A percentile compares a stretch with the other conserved stretches of the same genome.
These are phyloP conservation scores for Aurifilum marmelostoma DNA, from an alignment of 2,329 filamentous ascomycete genomes.

Conservation along the genomic window DNA sequence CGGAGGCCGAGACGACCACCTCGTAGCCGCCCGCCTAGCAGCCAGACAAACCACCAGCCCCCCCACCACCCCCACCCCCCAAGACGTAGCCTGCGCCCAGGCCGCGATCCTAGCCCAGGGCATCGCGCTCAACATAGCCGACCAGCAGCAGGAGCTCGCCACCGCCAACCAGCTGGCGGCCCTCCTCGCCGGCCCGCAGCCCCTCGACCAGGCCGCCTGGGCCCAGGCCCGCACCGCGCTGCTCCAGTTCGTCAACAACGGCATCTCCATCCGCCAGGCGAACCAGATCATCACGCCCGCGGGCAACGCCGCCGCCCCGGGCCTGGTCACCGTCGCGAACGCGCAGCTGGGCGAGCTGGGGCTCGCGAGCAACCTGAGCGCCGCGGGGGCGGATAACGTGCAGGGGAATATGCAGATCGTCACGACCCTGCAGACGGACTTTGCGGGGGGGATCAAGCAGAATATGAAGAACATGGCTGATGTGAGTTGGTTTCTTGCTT, in stretches of 20 bases:
- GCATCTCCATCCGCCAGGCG: slow-evolving; percentile 32
- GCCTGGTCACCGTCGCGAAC: slow-evolving; percentile 30
- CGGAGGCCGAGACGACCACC: not conserved
- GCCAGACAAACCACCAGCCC: slow-evolving; percentile 1
- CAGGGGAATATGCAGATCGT: slow-evolving; percentile 26
- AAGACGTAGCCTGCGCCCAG: slow-evolving; percentile 23
- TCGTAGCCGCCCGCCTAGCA: slow-evolving; percentile 1
- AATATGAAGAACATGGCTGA: slow-evolving; percentile 31
- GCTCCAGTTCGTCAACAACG: slow-evolving; percentile 32
- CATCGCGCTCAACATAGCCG: slow-evolving; percentile 33
- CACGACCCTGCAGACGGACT: slow-evolving; percentile 27
- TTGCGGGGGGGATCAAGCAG: slow-evolving; percentile 31
- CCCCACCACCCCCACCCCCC: no score
- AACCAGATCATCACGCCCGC: slow-evolving; percentile 33
- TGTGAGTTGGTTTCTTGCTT: slow-evolving; percentile 13
- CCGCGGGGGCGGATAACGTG: slow-evolving; percentile 21
- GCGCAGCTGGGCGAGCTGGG: slow-evolving; percentile 29
- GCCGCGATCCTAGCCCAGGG: slow-evolving; percentile 33
- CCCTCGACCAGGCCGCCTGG: slow-evolving; percentile 28
- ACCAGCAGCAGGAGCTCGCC: slow-evolving; percentile 33
- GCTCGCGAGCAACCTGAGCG: slow-evolving; percentile 25
- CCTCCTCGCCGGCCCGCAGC: slow-evolving; percentile 20
- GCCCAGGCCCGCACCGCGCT: slow-evolving; percentile 29
- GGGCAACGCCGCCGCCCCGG: slow-evolving; percentile 27
- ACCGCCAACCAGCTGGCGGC: slow-evolving; percentile 23